phyloP scores from a whole-genome alignment of 495 filamentous ascomycete genomes.

The Tuber calosporum region DNA sequence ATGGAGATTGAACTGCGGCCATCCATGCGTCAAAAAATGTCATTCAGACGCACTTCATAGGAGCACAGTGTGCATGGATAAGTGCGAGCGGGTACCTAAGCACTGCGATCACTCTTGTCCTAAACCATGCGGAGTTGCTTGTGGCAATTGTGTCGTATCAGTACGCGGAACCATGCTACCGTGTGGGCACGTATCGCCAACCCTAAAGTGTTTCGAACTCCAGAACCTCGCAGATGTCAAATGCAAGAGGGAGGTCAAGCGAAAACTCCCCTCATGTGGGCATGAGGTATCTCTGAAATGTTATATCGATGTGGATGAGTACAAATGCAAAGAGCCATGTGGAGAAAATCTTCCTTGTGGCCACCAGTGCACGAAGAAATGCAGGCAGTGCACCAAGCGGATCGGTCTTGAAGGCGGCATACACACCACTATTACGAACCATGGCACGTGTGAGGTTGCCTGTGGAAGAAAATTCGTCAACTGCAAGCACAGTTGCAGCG shows the following conservation, averaged over 20 bases:
- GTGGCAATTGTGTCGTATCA: constrained; percentile 45
- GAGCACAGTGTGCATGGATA: constrained; percentile 44
- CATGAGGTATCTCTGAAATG: constrained; percentile 44
- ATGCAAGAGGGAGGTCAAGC: constrained; percentile 16
- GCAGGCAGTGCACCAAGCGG: constrained; percentile 48
- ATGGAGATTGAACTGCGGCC: constrained; percentile 54
- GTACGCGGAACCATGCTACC: constrained; percentile 47
- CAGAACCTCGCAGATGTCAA: constrained; percentile 20
- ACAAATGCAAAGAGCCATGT: constrained; percentile 11
- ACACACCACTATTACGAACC: constrained; percentile 38
- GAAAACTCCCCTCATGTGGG: constrained; percentile 18
- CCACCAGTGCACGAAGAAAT: constrained; percentile 48
- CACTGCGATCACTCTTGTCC: constrained; percentile 60
- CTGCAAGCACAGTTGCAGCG: constrained; percentile 54
- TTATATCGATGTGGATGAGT: constrained; percentile 43
- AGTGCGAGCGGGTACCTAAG: constrained; percentile 32
- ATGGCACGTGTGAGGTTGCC: constrained; percentile 48
- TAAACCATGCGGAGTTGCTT: constrained; percentile 53
- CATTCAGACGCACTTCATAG: constrained; percentile 62
- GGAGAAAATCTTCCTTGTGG: constrained; percentile 14
- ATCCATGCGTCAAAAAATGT: constrained; percentile 61
- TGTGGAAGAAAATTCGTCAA: constrained; percentile 53
- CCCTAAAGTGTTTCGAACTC: constrained; percentile 50
- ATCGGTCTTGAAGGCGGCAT: constrained; percentile 9
- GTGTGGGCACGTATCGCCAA: constrained; percentile 54